Percentiles rank a stretch among this genome's conserved stretches.
Conservation (phyloP, 495 filamentous ascomycete genomes). For the Neurospora sp. region DNA sequence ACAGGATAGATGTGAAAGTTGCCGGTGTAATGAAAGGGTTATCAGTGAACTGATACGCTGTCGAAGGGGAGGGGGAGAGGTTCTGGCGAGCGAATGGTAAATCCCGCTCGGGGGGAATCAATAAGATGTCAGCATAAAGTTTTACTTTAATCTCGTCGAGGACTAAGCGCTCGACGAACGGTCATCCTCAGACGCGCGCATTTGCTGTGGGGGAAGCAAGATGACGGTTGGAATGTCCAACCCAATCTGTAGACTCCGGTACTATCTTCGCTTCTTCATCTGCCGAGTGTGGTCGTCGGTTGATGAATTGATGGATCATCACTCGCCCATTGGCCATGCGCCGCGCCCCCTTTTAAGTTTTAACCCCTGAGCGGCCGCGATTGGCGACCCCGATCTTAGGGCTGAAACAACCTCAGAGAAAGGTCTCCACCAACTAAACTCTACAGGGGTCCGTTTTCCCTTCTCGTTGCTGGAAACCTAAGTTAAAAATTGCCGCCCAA, state of each 20-base stretch:
- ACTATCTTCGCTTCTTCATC: background rate
- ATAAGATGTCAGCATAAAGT: background rate
- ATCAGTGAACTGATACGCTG: too few species aligned
- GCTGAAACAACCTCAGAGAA: background rate
- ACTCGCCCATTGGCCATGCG: background rate
- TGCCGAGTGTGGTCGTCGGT: background rate
- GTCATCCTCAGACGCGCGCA: background rate
- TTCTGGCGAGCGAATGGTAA: background rate
- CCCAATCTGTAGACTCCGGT: background rate
- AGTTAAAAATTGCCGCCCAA: background rate
- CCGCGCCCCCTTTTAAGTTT: background rate
- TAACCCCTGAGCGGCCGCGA: background rate
- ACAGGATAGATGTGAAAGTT: background rate
- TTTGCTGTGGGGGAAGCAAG: background rate
- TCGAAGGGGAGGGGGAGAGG: too few species aligned
- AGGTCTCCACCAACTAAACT: background rate
- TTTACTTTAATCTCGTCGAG: background rate
- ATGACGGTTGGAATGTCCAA: background rate
- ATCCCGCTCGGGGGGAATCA: background rate
- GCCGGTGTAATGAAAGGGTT: too few species aligned
- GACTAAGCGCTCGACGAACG: background rate
- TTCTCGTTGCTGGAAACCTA: background rate
- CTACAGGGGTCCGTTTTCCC: background rate
- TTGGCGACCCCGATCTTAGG: background rate
- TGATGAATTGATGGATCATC: background rate